Percentiles rank a stretch among this genome's conserved stretches.
Conservation (phyloP, 352 stramenopile genomes). For the Phytophthora sp. region DNA sequence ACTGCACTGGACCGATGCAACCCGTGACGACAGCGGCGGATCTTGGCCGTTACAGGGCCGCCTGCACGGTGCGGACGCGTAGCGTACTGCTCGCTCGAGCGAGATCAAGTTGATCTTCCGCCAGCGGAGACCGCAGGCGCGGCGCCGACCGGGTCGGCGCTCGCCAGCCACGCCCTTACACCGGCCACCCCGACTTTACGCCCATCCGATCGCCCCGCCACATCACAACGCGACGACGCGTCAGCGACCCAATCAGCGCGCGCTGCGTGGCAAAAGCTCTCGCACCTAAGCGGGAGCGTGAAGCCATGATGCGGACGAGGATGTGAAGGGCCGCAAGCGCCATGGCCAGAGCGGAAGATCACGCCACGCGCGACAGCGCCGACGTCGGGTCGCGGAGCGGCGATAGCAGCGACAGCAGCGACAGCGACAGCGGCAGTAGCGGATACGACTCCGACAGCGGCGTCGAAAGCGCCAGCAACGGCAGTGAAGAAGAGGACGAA, state of each 20-base stretch:
- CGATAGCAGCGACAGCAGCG: constrained; percentile 9
- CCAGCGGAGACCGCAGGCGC: neutral
- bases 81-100: neutral
- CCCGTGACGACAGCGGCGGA: too few species aligned
- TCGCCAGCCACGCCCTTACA: constrained; percentile 23
- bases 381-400: constrained; percentile 4
- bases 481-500: constrained; percentile 8
- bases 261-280: constrained; percentile 35
- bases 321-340: constrained; percentile 19
- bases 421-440: neutral
- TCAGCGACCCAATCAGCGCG: constrained; percentile 29
- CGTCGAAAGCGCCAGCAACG: constrained; percentile 2
- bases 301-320: constrained; percentile 19
- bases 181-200: constrained; percentile 15
- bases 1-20: neutral
- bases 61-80: too few species aligned
- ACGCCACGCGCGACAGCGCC: constrained; percentile 7
- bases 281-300: constrained; percentile 32
- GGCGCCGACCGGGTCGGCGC: neutral
- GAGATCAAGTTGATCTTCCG: neutral
- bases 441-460: constrained; percentile 30
- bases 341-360: constrained; percentile 22
- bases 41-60: too few species aligned
- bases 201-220: constrained; percentile 8
- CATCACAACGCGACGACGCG: constrained; percentile 22